Evolutionary conservation across 2,329 filamentous ascomycete genomes (phyloP), one percentile per base, ranked within the genome.

Genomic region (Lachnellula cervina): DNA sequence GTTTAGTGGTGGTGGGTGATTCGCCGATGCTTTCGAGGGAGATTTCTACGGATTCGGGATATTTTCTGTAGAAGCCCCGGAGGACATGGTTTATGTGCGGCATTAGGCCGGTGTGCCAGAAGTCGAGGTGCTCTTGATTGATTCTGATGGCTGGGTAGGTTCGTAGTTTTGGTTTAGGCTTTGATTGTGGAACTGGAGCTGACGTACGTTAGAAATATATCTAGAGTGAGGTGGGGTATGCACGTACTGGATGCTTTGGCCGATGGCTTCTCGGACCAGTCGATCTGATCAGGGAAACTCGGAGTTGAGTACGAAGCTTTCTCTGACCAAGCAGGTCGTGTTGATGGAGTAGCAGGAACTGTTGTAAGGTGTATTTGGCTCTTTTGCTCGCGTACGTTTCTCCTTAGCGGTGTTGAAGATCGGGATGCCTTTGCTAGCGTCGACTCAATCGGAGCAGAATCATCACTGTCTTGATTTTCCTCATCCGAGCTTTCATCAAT

Each of bases 31-130:
- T 87, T 58, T 90, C 84, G 1, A 93, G 80, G 9, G 87, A 88
- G 42, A 93, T 90, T 64, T 89, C 88, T 35, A 90, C 83, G 0
- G 88, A 89, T 68, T 93, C 89, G 0, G 84, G 80, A 49, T 89
- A 80, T 63, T 88, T 88, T 60, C 81, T 81, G 64, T 91, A 85
- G 57, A 89, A 89, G 50, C 82, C 80, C 21, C 84, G 81, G 16
- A 91, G 77, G 1, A 89, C 82, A 17, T 82, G 77, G 67, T 90
- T 88, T 58, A 93, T 81, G 58, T 89, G 84, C 1, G 86, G 86
- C 75, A 90, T 88, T 55, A 90, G 72, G 2, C 79, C 79, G 1
- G 76, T 77, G 63, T 91, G 87, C 88, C 88, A 93, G 59, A 84
- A 80, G 37, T 89, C 83, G 2, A 90, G 74, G 2, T 84, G 76